Evolutionary conservation across 2,329 filamentous ascomycete species (phyloP).

Genomic region (Pseudogymnoascus sp.): DNA sequence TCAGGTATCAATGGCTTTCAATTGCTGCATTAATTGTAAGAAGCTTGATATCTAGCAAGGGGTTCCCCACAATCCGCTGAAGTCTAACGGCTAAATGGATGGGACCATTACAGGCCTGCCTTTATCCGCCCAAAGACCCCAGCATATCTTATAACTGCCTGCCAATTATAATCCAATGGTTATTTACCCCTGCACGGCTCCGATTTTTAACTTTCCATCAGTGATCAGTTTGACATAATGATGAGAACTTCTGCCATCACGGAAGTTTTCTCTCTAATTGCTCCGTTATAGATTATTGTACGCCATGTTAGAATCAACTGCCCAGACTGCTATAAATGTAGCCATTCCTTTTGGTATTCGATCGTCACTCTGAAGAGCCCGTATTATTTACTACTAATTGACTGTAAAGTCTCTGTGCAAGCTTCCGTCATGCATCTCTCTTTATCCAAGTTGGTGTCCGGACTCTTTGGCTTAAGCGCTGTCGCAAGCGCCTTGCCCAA

Average conservation of each 20-base stretch:
- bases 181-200: background rate
- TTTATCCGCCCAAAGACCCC: background rate
- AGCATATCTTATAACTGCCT: too few species aligned
- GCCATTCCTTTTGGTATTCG: background rate
- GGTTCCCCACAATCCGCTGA: background rate
- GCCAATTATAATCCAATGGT: background rate
- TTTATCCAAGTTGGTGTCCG: background rate
- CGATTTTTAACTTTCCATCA: too few species aligned
- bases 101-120: background rate
- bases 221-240: background rate
- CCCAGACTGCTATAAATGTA: background rate
- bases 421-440: background rate
- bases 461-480: background rate
- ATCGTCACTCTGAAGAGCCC: background rate
- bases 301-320: background rate
- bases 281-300: background rate
- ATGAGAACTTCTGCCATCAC: background rate
- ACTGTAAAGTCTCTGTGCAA: background rate
- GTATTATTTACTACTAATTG: background rate
- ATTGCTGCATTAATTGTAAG: too few species aligned
- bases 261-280: background rate
- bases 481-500: background rate
- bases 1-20: too few species aligned
- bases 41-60: too few species aligned
- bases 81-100: background rate